Percentiles rank a stretch among this genome's conserved stretches.
Conservation (phyloP, 305 asterid genomes). For the Rubia balearica region DNA sequence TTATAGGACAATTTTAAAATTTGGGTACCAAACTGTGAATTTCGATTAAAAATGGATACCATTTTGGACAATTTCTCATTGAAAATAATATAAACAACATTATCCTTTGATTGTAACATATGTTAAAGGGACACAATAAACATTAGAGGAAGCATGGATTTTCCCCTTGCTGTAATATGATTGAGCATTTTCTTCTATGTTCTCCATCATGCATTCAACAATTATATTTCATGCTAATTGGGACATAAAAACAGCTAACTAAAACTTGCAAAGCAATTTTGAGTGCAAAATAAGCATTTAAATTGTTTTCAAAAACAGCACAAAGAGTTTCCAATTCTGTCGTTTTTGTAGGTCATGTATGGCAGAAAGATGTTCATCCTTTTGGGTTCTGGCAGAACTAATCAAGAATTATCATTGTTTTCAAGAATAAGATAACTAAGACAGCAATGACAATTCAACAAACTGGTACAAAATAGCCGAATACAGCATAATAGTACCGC, state of each 20-base stretch:
- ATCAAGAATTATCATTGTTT: not conserved
- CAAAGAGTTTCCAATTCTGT: not conserved
- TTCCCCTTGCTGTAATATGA: slow-evolving; percentile 61
- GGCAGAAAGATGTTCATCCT: not conserved
- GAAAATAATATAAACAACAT: too few species aligned
- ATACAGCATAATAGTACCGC: not conserved
- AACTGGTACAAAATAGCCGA: not conserved
- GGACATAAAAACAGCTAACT: not conserved
- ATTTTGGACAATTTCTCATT: too few species aligned
- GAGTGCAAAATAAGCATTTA: not conserved
- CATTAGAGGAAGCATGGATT: slow-evolving; percentile 59
- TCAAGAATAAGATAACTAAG: not conserved
- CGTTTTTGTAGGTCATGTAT: not conserved
- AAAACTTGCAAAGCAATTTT: not conserved
- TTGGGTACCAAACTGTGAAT: too few species aligned
- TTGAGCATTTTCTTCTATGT: slow-evolving; percentile 75
- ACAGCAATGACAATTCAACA: not conserved
- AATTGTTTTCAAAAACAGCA: not conserved
- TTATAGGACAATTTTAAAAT: too few species aligned
- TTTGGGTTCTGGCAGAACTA: not conserved
- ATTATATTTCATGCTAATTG: slow-evolving; percentile 9
- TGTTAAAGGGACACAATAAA: not conserved
- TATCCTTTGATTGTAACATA: too few species aligned
- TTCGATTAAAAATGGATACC: too few species aligned
- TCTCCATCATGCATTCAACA: slow-evolving; percentile 53